Conservation (phyloP, 257 asterid species). For the Ajuga chamaepitys region DNA sequence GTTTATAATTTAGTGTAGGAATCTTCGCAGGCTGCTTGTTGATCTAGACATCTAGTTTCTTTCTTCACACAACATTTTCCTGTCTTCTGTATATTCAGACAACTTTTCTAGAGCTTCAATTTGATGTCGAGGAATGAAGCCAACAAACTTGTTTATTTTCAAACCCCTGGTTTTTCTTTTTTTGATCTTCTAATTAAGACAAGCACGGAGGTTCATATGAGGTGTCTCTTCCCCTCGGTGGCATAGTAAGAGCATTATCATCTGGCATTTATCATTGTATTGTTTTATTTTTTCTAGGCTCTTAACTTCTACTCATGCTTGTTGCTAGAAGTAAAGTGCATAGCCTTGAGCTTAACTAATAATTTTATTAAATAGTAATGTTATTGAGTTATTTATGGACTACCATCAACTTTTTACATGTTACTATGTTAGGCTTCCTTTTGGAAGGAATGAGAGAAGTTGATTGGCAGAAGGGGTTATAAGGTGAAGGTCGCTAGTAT, state of each 20-base stretch:
- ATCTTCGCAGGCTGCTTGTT: neutral
- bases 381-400: neutral
- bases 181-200: neutral
- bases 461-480: neutral
- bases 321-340: neutral
- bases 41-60: neutral
- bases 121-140: neutral
- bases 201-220: neutral
- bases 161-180: neutral
- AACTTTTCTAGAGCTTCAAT: neutral
- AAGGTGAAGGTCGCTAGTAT: neutral
- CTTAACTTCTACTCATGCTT: neutral
- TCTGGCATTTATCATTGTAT: neutral
- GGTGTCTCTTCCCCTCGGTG: neutral
- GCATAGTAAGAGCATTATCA: neutral
- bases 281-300: constrained; percentile 3
- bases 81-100: neutral
- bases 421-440: neutral
- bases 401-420: neutral
- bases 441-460: neutral
- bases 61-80: neutral
- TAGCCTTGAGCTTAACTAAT: neutral
- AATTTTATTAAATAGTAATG: neutral
- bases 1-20: neutral
- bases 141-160: neutral